Base-by-base conservation (phyloP, 1,284 basidiomycete species). In the Agroathelia rolfsii region DNA sequence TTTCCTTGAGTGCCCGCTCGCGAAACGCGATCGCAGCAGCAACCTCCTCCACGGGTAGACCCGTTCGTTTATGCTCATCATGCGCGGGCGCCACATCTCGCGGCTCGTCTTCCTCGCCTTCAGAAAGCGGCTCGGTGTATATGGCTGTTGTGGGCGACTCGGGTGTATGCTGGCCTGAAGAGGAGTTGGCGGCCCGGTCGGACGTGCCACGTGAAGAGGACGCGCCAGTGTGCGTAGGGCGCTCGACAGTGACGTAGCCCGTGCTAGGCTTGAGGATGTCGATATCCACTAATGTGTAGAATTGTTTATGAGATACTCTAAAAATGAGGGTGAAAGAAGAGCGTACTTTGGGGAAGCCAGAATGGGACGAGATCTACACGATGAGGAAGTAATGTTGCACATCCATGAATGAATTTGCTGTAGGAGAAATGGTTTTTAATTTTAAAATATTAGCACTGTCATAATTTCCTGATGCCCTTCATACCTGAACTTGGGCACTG, bases 321-420 rank as follows among this genome's bases (percentile, higher is more conserved):
- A 29, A 32, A 33, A 28, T 29, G 19, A n/a, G 35, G n/a, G n/a
- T 10, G 0, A 20, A 20, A 12, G 43, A 49, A 6, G n/a, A 15
- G 58, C 76, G 35, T 53, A 89, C 82, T 94, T 55, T 94, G 90
- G 4, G 90, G 92, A 3, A 97, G 75, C 94, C 94, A 98, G 70
- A 97, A 98, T 3, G 94, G 94, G 11, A 98, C 86, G 12, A 98
- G 73, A 51, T 97, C 88, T 35, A 97, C 94, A 26, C 94, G 84
- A 53, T 90, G 79, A 21, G 93, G 88, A 6, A 98, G 61, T 1
- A 97, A 66, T 0, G 90, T 94, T 1, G 94, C 84, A 51, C 94
- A 98, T 16, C 94, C 94, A 52, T 97, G 94, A 43, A 97, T 95
- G 55, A 97, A 97, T 75, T 94, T 94, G 58, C 87, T 86, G 42